A percentile compares a stretch with the other conserved stretches of the same genome.
phyloP scores from a whole-genome alignment of 1,284 basidiomycete species.

The Pseudozyma hubeiensis region DNA sequence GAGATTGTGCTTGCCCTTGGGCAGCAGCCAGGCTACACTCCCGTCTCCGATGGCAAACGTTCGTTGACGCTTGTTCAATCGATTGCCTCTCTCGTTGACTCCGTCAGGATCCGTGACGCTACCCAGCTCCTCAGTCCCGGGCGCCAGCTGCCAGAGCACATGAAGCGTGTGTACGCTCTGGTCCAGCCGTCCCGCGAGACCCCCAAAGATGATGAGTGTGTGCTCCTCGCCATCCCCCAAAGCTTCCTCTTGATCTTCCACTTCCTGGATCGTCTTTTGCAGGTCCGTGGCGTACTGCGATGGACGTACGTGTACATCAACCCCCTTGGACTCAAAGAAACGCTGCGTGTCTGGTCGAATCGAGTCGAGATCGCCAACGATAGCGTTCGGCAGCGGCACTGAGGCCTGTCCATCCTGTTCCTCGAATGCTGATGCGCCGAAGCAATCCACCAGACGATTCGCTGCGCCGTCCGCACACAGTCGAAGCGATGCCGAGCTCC shows the following conservation, averaged over 20 bases:
- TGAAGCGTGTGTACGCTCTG: slow-evolving; percentile 93
- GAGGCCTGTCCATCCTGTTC: slow-evolving; percentile 1
- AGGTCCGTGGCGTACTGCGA: slow-evolving; percentile 91
- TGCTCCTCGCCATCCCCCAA: slow-evolving; percentile 25
- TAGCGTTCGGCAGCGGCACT: slow-evolving; percentile 76
- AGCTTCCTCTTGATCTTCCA: slow-evolving; percentile 74
- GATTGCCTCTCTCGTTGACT: slow-evolving; percentile 15
- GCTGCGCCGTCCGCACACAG: slow-evolving; percentile 93
- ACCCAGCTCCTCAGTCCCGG: slow-evolving; percentile 68
- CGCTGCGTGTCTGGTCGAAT: slow-evolving; percentile 78
- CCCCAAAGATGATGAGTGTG: slow-evolving; percentile 82
- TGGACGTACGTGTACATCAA: slow-evolving; percentile 76
- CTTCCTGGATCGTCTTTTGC: slow-evolving; percentile 84
- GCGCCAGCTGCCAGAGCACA: slow-evolving; percentile 79
- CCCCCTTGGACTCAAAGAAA: slow-evolving; percentile 79
- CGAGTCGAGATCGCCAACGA: slow-evolving; percentile 95
- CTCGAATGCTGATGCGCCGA: slow-evolving; percentile 67
- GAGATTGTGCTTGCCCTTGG: slow-evolving; percentile 81
- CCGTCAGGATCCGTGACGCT: slow-evolving; percentile 44
- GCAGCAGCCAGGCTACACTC: slow-evolving; percentile 87
- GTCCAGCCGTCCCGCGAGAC: slow-evolving; percentile 88
- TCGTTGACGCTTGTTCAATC: slow-evolving; percentile 72
- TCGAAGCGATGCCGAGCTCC: slow-evolving; percentile 61
- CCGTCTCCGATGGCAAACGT: slow-evolving; percentile 86
- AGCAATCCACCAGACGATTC: slow-evolving; percentile 82